Percentiles rank a stretch among this genome's conserved stretches.
These are phyloP conservation scores for Phytophthora cryptogea DNA, from an alignment of 352 stramenopile genomes.

Conservation along the genomic window DNA sequence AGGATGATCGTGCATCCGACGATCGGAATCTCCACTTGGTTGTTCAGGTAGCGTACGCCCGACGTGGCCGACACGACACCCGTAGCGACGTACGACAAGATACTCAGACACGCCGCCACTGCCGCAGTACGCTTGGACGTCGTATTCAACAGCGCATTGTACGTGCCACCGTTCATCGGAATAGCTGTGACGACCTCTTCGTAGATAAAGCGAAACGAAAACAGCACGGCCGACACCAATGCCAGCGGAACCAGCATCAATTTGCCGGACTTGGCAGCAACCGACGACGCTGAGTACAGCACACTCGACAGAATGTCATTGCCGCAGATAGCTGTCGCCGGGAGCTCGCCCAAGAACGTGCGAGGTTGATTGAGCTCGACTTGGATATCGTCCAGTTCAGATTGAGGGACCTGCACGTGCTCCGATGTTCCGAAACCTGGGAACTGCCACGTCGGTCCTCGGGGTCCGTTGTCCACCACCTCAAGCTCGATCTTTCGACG, in stretches of 20 bases:
- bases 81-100: slow-evolving; percentile 91
- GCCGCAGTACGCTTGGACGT: slow-evolving; percentile 86
- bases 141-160: slow-evolving; percentile 90
- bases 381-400: slow-evolving; percentile 38
- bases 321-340: slow-evolving; percentile 86
- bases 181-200: slow-evolving; percentile 87
- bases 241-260: slow-evolving; percentile 79
- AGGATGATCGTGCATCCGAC: slow-evolving; percentile 46
- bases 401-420: slow-evolving; percentile 34
- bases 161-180: slow-evolving; percentile 87
- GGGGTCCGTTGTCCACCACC: slow-evolving; percentile 28
- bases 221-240: slow-evolving; percentile 64
- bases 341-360: slow-evolving; percentile 56
- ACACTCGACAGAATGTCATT: slow-evolving; percentile 90
- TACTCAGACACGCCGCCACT: slow-evolving; percentile 75
- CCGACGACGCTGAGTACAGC: slow-evolving; percentile 60
- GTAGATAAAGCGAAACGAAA: slow-evolving; percentile 81
- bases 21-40: slow-evolving; percentile 53
- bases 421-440: slow-evolving; percentile 39
- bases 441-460: slow-evolving; percentile 43
- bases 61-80: slow-evolving; percentile 66
- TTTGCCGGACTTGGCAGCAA: slow-evolving; percentile 61
- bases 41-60: slow-evolving; percentile 82
- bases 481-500: slow-evolving; percentile 51
- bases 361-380: slow-evolving; percentile 29